Base-by-base conservation (phyloP, 352 stramenopile genomes). In the Globisporangium camurandrum region DNA sequence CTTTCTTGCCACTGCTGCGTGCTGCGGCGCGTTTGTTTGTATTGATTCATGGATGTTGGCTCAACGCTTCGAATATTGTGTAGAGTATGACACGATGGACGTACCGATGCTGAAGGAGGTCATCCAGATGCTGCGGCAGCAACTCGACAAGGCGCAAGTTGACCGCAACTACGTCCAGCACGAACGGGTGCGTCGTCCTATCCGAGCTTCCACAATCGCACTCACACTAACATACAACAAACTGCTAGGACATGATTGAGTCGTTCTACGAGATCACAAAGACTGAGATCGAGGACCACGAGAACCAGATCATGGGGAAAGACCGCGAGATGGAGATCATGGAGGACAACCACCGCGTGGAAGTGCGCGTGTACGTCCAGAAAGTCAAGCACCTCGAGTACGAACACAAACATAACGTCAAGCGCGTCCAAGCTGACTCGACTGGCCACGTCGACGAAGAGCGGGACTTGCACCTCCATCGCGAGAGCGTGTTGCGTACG, bases 381-480 rank as follows among this genome's bases (percentile, higher is more conserved):
- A 97, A 97, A 49, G 90, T 98, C 12, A 97, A 97, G 54, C 92
- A 97, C 49, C 67, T 98, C 17, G 84, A 97, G 49, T 98, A 97
- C 50, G 90, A 98, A 61, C 90, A 98, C 67, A 84, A 95, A 50
- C 93, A 97, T 66, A 96, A 96, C 61, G 47, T 97, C 56, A 96
- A 96, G 51, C 75, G 67, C 24, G 85, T 97, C 30, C 57, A 76
- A 31, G 62, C 67, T 23, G 84, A 96, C 42, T 69, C 71, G 8
- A 66, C 68, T 10, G 63, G 70, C 3, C 69, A 92, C 34, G 51
- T 89, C 26, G 77, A 89, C 52, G 84, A 90, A 34, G 84, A 96
- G 57, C 55, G 57, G 9, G 75, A 95, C 31, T 59, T 86, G 3
- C 76, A 92, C 26, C 51, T 79, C 39, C 68, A 84, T 28, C 62